These are phyloP conservation scores for Phaseolus coccineus DNA, from an alignment of 331 rosid species.

Conservation along the genomic window DNA sequence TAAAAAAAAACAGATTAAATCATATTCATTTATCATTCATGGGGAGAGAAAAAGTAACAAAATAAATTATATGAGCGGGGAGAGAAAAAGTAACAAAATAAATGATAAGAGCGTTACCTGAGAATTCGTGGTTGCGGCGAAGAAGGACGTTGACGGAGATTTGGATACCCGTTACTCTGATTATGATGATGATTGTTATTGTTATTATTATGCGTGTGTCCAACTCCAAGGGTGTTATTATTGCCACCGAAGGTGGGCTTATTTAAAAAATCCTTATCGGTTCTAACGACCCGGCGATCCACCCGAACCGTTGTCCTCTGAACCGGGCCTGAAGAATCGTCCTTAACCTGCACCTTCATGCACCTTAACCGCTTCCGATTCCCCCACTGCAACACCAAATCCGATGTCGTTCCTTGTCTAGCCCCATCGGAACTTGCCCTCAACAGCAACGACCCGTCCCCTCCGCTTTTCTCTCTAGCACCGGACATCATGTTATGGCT, in stretches of 20 bases:
- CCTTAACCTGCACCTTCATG: conserved; percentile 91
- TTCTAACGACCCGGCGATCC: conserved; percentile 77
- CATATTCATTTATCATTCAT: background rate
- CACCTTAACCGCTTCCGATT: conserved; percentile 91
- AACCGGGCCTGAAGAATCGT: conserved; percentile 64
- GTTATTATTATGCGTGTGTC: background rate
- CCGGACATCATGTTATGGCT: conserved; percentile 26
- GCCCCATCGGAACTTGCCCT: conserved; percentile 55
- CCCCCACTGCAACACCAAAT: conserved; percentile 88
- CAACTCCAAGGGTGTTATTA: background rate
- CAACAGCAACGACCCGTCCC: conserved; percentile 57
- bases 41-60: background rate
- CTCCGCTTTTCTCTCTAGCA: conserved; percentile 57
- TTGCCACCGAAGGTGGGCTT: conserved; percentile 40
- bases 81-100: too few relatives aligned
- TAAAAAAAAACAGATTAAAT: background rate
- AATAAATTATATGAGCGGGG: background rate
- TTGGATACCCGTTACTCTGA: conserved; percentile 64
- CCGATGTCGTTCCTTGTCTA: conserved; percentile 65
- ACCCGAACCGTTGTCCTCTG: conserved; percentile 78
- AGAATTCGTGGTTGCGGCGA: conserved; percentile 73
- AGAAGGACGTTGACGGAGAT: conserved; percentile 82
- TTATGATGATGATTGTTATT: background rate
- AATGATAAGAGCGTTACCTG: conserved; percentile 33
- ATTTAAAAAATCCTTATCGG: conserved; percentile 63